Evolutionary conservation across 2,329 filamentous ascomycete species (phyloP).

Genomic region (Diaporthe aspalathi): DNA sequence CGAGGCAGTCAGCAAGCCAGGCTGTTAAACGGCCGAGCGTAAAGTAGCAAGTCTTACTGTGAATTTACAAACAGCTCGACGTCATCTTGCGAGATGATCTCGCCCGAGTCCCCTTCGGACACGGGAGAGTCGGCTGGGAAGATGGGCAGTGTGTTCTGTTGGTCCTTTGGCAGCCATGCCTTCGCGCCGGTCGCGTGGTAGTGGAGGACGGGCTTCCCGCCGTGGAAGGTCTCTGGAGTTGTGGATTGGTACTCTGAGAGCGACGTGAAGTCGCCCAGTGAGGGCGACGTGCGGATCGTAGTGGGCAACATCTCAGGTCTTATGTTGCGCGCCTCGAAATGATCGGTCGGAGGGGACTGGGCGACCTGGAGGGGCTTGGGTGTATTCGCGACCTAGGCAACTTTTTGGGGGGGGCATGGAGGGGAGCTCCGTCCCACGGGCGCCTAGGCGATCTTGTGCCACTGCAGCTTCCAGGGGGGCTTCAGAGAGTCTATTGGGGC

Average conservation of each 20-base stretch:
- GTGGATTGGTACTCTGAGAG: conserved; percentile 77
- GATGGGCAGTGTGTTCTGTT: conserved; percentile 66
- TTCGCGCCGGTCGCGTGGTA: conserved; percentile 68
- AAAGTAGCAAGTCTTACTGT: conserved; percentile 57
- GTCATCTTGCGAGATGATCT: conserved; percentile 55
- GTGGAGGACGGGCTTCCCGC: conserved; percentile 77
- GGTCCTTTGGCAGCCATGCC: conserved; percentile 65
- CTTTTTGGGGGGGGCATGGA: conserved; percentile 31
- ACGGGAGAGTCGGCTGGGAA: conserved; percentile 56
- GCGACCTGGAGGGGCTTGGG: conserved; percentile 33
- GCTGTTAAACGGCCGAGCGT: background rate
- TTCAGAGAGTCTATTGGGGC: conserved; percentile 10
- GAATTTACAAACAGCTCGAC: conserved; percentile 71
- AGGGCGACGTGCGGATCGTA: conserved; percentile 68
- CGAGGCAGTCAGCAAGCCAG: conserved; percentile 33
- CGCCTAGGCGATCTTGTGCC: background rate
- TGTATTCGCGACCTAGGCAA: conserved; percentile 1
- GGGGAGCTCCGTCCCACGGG: conserved; percentile 10
- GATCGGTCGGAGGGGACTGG: conserved; percentile 37
- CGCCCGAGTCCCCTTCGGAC: conserved; percentile 50
- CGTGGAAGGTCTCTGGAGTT: conserved; percentile 79
- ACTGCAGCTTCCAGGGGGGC: background rate
- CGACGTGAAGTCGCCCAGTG: conserved; percentile 69
- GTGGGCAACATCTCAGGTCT: conserved; percentile 57
- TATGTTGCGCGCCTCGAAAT: conserved; percentile 25